phyloP scores from a whole-genome alignment of 768 basidiomycete species.

The Exsudoporus frostii region DNA sequence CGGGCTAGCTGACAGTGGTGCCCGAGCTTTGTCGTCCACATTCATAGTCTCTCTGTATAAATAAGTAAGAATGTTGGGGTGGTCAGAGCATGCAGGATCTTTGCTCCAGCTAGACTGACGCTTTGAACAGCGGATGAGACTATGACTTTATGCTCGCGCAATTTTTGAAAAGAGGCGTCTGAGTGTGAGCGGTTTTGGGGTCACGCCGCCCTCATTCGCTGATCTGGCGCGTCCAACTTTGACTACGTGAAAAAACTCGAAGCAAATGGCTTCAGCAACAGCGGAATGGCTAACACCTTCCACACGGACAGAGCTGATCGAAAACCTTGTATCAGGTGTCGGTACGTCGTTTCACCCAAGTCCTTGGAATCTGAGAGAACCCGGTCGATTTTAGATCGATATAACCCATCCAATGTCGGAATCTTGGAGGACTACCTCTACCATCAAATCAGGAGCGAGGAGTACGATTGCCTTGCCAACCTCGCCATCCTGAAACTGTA shows the following conservation, averaged over 20 bases:
- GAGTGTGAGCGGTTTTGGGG: slow-evolving; percentile 8
- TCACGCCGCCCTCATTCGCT: not conserved
- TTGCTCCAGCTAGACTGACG: not conserved
- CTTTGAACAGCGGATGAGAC: not conserved
- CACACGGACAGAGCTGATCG: slow-evolving; percentile 82
- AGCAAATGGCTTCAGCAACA: slow-evolving; percentile 34
- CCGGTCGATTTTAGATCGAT: slow-evolving; percentile 66
- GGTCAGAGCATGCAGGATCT: not conserved
- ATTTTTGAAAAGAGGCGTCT: not conserved
- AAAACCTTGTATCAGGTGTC: slow-evolving; percentile 87
- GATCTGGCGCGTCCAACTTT: not conserved
- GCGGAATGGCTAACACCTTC: slow-evolving; percentile 71
- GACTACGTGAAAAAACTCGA: slow-evolving; percentile 8
- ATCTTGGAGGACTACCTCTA: slow-evolving; percentile 97
- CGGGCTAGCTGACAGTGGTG: not conserved
- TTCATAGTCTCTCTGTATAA: slow-evolving; percentile 11
- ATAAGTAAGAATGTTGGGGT: not conserved
- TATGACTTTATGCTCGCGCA: not conserved
- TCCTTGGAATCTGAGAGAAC: not conserved
- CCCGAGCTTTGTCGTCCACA: slow-evolving; percentile 5
- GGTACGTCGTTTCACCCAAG: slow-evolving; percentile 46
- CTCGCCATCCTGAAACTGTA: slow-evolving; percentile 92
- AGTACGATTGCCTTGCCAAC: slow-evolving; percentile 95
- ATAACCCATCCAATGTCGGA: slow-evolving; percentile 91
- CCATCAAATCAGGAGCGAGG: slow-evolving; percentile 85